A percentile compares a stretch with the other conserved stretches of the same genome.
Evolutionary conservation across 768 basidiomycete species (phyloP).

Genomic region (Tulasnella sp.): DNA sequence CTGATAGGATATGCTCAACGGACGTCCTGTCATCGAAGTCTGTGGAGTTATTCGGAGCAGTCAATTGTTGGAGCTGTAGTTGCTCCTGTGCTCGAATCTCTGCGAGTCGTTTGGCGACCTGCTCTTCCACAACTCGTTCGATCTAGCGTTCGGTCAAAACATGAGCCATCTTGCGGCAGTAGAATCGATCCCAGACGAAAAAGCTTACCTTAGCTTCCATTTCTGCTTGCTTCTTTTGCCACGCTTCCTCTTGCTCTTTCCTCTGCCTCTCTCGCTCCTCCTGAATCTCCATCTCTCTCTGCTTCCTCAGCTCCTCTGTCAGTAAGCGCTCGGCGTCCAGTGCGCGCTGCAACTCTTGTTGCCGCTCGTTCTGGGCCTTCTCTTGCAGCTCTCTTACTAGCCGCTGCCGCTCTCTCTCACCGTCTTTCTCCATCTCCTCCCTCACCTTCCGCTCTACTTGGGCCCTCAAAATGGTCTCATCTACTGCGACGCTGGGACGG

Average conservation of each 20-base stretch:
- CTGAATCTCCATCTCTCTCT: constrained; percentile 8
- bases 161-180: constrained; percentile 7
- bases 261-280: constrained; percentile 1
- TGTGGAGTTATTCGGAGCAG: constrained; percentile 31
- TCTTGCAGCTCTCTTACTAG: constrained; percentile 27
- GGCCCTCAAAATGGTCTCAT: background rate
- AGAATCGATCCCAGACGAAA: constrained; percentile 5
- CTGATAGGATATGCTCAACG: constrained; percentile 46
- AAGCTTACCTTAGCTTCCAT: constrained; percentile 57
- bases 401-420: background rate
- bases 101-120: constrained; percentile 56
- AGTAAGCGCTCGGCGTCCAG: background rate
- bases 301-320: constrained; percentile 4
- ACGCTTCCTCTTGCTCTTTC: constrained; percentile 22
- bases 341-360: background rate
- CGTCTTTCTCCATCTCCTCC: constrained; percentile 7
- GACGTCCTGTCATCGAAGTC: constrained; percentile 49
- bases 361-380: constrained; percentile 5
- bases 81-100: constrained; percentile 23
- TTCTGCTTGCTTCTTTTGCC: constrained; percentile 48
- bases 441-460: constrained; percentile 6
- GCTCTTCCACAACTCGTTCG: constrained; percentile 58
- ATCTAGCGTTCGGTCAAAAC: constrained; percentile 35
- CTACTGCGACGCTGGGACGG: background rate
- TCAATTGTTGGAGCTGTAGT: constrained; percentile 19